A percentile compares a stretch with the other conserved stretches of the same genome.
These are phyloP conservation scores for Aleurites moluccanus DNA, from an alignment of 441 rosid species.

Conservation along the genomic window DNA sequence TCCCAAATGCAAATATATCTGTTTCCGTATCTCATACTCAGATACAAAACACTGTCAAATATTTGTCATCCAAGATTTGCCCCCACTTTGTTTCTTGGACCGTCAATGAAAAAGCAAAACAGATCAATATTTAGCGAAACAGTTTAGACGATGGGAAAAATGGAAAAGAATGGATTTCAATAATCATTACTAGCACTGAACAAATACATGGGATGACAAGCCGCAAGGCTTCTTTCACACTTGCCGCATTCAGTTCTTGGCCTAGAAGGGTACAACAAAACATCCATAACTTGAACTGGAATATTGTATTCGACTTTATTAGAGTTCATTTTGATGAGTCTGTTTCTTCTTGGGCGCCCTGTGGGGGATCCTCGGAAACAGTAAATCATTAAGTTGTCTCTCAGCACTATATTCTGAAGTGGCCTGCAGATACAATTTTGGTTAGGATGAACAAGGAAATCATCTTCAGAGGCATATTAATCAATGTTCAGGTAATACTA, in stretches of 20 bases:
- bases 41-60: no score
- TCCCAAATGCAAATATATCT: no score
- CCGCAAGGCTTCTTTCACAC: constrained; percentile 12
- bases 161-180: constrained; percentile 20
- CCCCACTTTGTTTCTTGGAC: not conserved
- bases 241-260: constrained; percentile 20
- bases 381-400: constrained; percentile 65
- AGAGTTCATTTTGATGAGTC: constrained; percentile 48
- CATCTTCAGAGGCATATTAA: not conserved
- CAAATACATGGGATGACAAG: constrained; percentile 17
- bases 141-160: constrained; percentile 6
- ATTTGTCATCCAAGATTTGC: not conserved
- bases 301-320: constrained; percentile 1
- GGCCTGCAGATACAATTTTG: constrained; percentile 54
- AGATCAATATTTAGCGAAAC: no score
- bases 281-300: constrained; percentile 17
- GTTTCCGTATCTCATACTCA: no score
- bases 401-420: constrained; percentile 77
- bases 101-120: not conserved
- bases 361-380: constrained; percentile 53
- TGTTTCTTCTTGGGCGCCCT: constrained; percentile 40
- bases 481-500: not conserved
- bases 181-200: constrained; percentile 19
- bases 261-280: constrained; percentile 20
- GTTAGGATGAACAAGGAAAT: not conserved